Conservation (phyloP, 257 asterid genomes). For the Apocynum venetum region DNA sequence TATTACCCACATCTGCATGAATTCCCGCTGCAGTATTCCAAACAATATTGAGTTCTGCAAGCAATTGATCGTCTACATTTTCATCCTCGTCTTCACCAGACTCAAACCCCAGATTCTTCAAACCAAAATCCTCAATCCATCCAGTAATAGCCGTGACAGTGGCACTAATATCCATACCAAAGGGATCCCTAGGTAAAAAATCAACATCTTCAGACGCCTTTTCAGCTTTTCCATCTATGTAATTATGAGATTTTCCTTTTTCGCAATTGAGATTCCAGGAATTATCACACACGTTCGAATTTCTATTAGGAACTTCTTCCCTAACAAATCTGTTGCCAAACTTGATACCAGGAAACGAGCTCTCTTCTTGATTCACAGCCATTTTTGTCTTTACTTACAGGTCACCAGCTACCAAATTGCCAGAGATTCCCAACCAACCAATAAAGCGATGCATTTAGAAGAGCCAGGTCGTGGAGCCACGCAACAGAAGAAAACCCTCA, state of each 20-base stretch:
- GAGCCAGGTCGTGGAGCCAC: neutral
- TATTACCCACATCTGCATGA: conserved; percentile 32
- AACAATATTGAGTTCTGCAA: conserved; percentile 34
- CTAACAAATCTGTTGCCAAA: conserved; percentile 27
- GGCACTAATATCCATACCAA: conserved; percentile 42
- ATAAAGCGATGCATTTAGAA: neutral
- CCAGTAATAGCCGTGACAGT: conserved; percentile 35
- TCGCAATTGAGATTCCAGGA: conserved; percentile 17
- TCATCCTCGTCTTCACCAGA: conserved; percentile 32
- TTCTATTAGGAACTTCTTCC: conserved; percentile 25
- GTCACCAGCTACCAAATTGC: conserved; percentile 1
- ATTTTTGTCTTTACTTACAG: conserved; percentile 21
- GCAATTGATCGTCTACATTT: conserved; percentile 23
- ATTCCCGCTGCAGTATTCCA: conserved; percentile 31
- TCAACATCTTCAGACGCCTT: conserved; percentile 39
- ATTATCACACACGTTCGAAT: conserved; percentile 25
- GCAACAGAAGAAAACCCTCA: conserved; percentile 24
- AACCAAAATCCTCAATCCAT: conserved; percentile 50
- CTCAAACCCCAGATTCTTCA: conserved; percentile 33
- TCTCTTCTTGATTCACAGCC: conserved; percentile 38
- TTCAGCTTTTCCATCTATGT: conserved; percentile 25
- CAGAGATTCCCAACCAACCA: conserved; percentile 6
- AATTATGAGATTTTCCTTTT: conserved; percentile 11
- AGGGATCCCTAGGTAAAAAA: conserved; percentile 70
- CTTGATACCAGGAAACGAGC: conserved; percentile 21